Evolutionary conservation across 176 grass and related monocot species (phyloP).

Genomic region (Oryza nivara): DNA sequence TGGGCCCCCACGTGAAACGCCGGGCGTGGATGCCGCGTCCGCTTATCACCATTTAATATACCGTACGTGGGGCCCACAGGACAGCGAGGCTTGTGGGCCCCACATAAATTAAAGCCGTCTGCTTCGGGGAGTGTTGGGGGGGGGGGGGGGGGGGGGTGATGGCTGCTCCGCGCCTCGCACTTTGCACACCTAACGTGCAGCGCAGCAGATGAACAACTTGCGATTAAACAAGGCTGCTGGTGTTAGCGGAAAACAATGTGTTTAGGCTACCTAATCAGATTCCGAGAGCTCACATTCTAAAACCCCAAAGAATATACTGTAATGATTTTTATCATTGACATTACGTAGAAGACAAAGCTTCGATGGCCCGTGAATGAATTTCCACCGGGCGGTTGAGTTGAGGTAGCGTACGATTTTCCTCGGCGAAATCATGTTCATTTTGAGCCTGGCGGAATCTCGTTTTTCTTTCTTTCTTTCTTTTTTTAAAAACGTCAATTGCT

Average conservation of each 20-base stretch:
- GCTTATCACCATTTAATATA: constrained; percentile 37
- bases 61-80: neutral
- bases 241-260: constrained; percentile 20
- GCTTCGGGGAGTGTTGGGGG: neutral
- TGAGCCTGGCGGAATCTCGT: neutral
- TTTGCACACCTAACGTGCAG: neutral
- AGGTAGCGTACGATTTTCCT: neutral
- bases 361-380: neutral
- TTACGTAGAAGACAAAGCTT: neutral
- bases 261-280: constrained; percentile 3
- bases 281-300: neutral
- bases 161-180: neutral
- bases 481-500: neutral
- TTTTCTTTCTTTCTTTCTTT: neutral
- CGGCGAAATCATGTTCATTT: neutral
- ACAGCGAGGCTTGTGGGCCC: neutral
- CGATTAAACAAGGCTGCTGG: neutral
- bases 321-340: neutral
- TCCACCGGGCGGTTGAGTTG: no score
- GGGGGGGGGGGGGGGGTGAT: neutral
- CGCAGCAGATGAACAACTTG: neutral
- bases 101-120: neutral
- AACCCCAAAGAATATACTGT: neutral
- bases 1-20: neutral
- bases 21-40: neutral